These are phyloP conservation scores for Kazachstania africana DNA, from an alignment of 805 yeast genomes.

Conservation along the genomic window DNA sequence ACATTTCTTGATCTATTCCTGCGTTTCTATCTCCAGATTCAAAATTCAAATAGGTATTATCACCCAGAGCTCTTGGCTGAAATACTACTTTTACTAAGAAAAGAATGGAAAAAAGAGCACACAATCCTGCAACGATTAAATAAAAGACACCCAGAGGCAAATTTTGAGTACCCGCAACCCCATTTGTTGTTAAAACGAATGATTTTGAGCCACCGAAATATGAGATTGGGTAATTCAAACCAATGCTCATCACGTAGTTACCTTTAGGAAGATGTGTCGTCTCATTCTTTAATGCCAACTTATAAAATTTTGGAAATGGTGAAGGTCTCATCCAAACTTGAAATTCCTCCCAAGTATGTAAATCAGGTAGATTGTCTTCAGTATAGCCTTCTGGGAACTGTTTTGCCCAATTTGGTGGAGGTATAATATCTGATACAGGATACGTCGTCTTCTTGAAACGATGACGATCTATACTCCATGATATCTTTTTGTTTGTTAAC, in stretches of 20 bases:
- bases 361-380: conserved; percentile 55
- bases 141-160: conserved; percentile 76
- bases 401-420: conserved; percentile 77
- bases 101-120: conserved; percentile 56
- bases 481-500: conserved; percentile 45
- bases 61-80: conserved; percentile 78
- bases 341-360: conserved; percentile 53
- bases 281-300: conserved; percentile 67
- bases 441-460: conserved; percentile 57
- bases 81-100: conserved; percentile 74
- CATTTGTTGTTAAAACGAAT: conserved; percentile 66
- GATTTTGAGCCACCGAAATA: conserved; percentile 85
- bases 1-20: conserved; percentile 2
- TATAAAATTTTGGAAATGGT: conserved; percentile 80
- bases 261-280: conserved; percentile 47
- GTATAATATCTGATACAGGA: conserved; percentile 48
- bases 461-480: conserved; percentile 61
- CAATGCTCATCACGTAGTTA: conserved; percentile 55
- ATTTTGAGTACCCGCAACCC: conserved; percentile 82
- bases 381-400: conserved; percentile 65
- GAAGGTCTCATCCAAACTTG: conserved; percentile 93
- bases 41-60: conserved; percentile 52
- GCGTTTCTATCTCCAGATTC: conserved; percentile 4
- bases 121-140: conserved; percentile 69
- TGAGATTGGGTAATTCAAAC: conserved; percentile 69